Evolutionary conservation across 768 basidiomycete genomes (phyloP).

Genomic region (Trametes coccinea): DNA sequence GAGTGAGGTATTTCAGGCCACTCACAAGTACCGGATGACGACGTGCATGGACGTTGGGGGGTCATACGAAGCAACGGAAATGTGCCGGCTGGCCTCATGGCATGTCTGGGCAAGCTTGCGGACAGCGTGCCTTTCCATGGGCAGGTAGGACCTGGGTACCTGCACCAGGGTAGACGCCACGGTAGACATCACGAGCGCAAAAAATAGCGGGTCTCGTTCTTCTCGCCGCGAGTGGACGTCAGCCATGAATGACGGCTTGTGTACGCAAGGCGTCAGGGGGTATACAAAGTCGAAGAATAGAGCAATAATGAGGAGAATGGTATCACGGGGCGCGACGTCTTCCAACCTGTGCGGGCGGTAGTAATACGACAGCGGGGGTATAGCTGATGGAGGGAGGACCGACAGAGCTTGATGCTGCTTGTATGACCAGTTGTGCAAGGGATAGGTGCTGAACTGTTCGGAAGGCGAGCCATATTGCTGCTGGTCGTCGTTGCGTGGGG

Average conservation of each 20-base stretch:
- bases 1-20: constrained; percentile 20
- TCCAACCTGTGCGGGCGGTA: constrained; percentile 78
- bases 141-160: constrained; percentile 84
- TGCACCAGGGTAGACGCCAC: constrained; percentile 87
- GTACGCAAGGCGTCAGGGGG: constrained; percentile 86
- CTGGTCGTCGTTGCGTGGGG: constrained; percentile 46
- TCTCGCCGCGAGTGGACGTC: constrained; percentile 79
- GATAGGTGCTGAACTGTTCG: constrained; percentile 64
- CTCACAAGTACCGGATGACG: constrained; percentile 87
- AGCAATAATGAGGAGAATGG: constrained; percentile 77
- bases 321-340: constrained; percentile 79
- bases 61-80: constrained; percentile 78
- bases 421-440: constrained; percentile 70
- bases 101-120: constrained; percentile 81
- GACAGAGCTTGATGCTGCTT: constrained; percentile 58
- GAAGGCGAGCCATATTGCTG: constrained; percentile 39
- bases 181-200: constrained; percentile 86
- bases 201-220: constrained; percentile 88
- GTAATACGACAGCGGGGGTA: constrained; percentile 68
- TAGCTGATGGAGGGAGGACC: constrained; percentile 42
- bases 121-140: constrained; percentile 84
- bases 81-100: constrained; percentile 79
- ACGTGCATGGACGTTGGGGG: constrained; percentile 84
- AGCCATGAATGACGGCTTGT: constrained; percentile 91
- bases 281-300: constrained; percentile 95